Evolutionary conservation across 139 green algal genomes (phyloP).

Genomic region (Parachlorella kessleri): DNA sequence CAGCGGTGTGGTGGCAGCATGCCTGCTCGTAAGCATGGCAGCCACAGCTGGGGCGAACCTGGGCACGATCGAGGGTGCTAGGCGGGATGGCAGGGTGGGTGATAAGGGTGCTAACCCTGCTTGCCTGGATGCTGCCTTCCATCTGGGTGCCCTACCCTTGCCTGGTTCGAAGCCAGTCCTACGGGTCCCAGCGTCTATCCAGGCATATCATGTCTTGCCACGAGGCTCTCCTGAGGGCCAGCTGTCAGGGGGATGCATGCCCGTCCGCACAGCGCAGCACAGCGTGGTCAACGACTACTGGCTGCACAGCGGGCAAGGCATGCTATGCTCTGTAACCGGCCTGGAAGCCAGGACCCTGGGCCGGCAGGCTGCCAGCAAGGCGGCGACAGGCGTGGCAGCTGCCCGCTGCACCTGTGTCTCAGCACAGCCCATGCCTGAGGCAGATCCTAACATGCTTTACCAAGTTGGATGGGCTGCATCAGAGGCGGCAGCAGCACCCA

Average conservation of each 20-base stretch:
- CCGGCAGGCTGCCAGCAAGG: background rate
- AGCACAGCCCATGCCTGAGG: background rate
- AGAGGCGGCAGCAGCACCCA: conserved; percentile 4
- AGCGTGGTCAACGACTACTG: conserved; percentile 29
- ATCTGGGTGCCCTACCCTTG: conserved; percentile 31
- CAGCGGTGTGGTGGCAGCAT: no score
- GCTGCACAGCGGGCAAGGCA: background rate
- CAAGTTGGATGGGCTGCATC: background rate
- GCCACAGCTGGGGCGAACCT: no score
- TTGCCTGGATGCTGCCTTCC: conserved; percentile 41
- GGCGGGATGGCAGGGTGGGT: background rate
- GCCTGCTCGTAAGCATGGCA: no score
- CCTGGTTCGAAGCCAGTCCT: background rate
- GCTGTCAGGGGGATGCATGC: conserved; percentile 11
- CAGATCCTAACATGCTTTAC: conserved; percentile 1
- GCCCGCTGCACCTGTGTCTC: background rate
- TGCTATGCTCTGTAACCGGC: conserved; percentile 4
- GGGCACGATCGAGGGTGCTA: background rate
- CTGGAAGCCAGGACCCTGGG: conserved; percentile 17
- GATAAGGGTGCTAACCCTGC: conserved; percentile 34
- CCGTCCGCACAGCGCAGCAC: background rate
- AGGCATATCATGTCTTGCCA: conserved; percentile 8
- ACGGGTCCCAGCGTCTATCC: conserved; percentile 25
- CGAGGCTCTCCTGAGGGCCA: background rate
- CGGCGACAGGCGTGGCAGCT: background rate